A percentile compares a stretch with the other conserved stretches of the same genome.
These are phyloP conservation scores for Effrenium voratum DNA, from an alignment of 73 alveolate genomes.

Conservation along the genomic window DNA sequence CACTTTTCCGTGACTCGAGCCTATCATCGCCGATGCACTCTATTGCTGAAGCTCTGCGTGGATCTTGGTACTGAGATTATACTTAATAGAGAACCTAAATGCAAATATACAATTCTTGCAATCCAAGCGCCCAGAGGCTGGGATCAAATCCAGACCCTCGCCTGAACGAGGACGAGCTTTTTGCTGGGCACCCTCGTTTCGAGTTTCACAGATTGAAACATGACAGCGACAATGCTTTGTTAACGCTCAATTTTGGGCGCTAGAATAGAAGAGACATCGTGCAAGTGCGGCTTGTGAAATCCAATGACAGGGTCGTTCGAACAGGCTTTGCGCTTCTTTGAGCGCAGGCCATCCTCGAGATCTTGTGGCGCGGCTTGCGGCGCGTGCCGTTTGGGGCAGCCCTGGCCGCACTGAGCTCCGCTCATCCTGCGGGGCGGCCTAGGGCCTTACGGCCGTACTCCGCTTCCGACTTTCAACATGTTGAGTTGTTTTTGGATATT, in stretches of 20 bases:
- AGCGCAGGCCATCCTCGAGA: constrained; percentile 45
- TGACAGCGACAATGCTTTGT: neutral
- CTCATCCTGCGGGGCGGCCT: constrained; percentile 33
- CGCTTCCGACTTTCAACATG: no score
- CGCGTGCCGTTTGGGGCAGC: constrained; percentile 76
- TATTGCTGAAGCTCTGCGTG: constrained; percentile 44
- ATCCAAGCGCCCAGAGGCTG: constrained; percentile 1
- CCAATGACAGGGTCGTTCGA: neutral
- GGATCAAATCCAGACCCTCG: constrained; percentile 74
- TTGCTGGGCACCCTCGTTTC: no score
- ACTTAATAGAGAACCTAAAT: neutral
- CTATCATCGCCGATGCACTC: constrained; percentile 54
- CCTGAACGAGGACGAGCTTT: constrained; percentile 33
- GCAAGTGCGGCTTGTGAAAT: neutral
- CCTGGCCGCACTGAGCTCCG: constrained; percentile 47
- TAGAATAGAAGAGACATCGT: neutral
- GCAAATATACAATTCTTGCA: neutral
- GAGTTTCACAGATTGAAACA: neutral
- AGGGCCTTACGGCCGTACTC: no score
- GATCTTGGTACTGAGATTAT: neutral
- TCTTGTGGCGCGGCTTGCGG: constrained; percentile 84
- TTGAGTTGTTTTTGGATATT: no score
- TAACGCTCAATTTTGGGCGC: neutral
- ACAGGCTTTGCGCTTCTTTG: neutral
- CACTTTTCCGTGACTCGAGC: constrained; percentile 49